Conservation (phyloP, 2,329 filamentous ascomycete genomes). For the Cadophora malorum region DNA sequence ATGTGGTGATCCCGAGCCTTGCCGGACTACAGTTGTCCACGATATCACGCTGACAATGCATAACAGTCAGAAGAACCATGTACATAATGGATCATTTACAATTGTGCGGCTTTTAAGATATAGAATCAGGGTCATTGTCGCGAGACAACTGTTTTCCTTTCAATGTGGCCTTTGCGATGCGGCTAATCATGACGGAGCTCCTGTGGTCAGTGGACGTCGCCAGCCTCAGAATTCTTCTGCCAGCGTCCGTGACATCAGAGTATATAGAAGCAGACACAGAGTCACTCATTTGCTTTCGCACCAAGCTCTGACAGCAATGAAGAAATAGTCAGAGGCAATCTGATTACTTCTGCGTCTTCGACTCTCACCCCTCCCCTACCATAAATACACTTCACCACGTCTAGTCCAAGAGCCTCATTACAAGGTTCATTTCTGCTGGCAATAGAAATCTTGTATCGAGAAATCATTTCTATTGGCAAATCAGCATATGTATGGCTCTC, state of each 20-base stretch:
- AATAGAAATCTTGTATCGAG: no score
- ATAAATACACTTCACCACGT: no score
- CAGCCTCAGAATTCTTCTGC: not conserved
- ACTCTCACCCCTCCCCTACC: no score
- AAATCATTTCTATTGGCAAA: no score
- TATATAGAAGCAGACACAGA: not conserved
- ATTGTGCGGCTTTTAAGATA: not conserved
- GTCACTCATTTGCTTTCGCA: not conserved
- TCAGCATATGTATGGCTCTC: no score
- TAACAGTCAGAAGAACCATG: not conserved
- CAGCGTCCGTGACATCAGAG: not conserved
- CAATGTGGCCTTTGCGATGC: slow-evolving; percentile 10
- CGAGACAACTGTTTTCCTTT: not conserved
- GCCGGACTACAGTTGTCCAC: not conserved
- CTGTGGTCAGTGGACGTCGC: slow-evolving; percentile 3
- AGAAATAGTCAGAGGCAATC: not conserved
- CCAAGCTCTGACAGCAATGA: not conserved
- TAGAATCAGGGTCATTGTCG: not conserved
- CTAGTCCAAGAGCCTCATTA: no score
- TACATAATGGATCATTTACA: not conserved
- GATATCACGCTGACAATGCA: not conserved
- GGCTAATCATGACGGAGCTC: not conserved
- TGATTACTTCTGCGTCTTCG: no score
- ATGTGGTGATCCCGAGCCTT: slow-evolving; percentile 3
- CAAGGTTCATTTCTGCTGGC: no score